Conservation (phyloP, 306 rosid genomes). For the Vigna reflexopilosa region DNA sequence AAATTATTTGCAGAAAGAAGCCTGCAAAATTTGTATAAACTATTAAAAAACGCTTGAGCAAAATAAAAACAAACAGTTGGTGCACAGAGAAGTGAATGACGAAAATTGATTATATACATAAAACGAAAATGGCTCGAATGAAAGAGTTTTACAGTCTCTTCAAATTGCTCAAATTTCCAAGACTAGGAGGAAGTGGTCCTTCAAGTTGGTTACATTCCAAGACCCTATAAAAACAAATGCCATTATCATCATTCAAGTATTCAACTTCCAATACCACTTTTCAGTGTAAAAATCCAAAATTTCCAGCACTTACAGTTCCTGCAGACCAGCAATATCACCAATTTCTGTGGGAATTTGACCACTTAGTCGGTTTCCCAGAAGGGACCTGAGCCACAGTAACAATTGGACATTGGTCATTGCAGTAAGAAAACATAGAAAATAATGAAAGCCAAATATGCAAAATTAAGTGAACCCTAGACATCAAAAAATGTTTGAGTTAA, state of each 20-base stretch:
- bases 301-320: conserved; percentile 60
- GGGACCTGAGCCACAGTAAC: conserved; percentile 55
- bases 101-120: neutral
- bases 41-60: neutral
- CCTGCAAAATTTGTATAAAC: conserved; percentile 50
- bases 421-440: neutral
- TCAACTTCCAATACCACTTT: conserved; percentile 20
- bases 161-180: conserved; percentile 67
- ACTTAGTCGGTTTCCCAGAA: conserved; percentile 66
- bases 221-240: conserved; percentile 53
- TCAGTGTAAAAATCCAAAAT: neutral
- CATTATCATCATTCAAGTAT: neutral
- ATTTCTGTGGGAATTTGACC: conserved; percentile 71
- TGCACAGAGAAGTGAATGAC: neutral
- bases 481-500: neutral
- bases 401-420: conserved; percentile 17
- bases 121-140: conserved; percentile 18
- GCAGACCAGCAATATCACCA: conserved; percentile 60
- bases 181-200: conserved; percentile 71
- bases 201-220: conserved; percentile 63
- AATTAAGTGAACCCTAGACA: neutral
- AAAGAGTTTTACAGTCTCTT: conserved; percentile 60
- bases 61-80: neutral
- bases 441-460: neutral
- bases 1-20: conserved; percentile 72